phyloP scores from a whole-genome alignment of 331 rosid genomes.

The Malus hybrid region DNA sequence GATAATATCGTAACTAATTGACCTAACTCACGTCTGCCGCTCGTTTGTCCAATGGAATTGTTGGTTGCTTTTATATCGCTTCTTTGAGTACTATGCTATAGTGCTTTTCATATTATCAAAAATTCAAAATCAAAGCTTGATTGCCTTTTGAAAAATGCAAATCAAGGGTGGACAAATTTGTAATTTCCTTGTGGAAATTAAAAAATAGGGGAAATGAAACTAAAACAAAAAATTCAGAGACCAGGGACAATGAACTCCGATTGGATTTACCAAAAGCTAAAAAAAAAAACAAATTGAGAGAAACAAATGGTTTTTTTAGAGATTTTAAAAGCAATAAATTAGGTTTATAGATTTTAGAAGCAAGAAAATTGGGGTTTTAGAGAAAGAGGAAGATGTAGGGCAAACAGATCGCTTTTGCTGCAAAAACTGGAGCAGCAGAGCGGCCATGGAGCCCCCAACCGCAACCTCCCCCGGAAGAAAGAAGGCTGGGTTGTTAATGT shows the following conservation, averaged over 20 bases:
- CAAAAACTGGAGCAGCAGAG: constrained; percentile 38
- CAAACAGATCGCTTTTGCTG: constrained; percentile 42
- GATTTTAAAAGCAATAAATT: not conserved
- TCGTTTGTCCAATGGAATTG: too few species aligned
- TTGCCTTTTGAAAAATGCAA: too few species aligned
- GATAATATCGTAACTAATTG: too few species aligned
- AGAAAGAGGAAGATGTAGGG: constrained; percentile 31
- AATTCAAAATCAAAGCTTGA: too few species aligned
- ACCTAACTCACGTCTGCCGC: too few species aligned
- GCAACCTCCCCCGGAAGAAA: constrained; percentile 63
- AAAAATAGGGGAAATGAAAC: not conserved
- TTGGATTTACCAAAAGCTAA: not conserved
- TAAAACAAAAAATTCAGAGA: not conserved
- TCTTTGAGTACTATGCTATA: too few species aligned
- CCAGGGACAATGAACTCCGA: not conserved
- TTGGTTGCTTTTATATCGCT: too few species aligned
- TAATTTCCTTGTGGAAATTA: not conserved
- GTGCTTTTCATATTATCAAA: too few species aligned
- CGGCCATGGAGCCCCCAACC: constrained; percentile 43
- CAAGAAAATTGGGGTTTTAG: too few species aligned
- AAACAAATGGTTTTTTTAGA: not conserved
- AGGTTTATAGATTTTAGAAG: not conserved
- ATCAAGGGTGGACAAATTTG: not conserved
- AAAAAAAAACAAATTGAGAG: not conserved
- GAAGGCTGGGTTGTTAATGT: constrained; percentile 39